These are phyloP conservation scores for Panicum virgatum DNA, from an alignment of 202 grass and related monocot species.

Conservation along the genomic window DNA sequence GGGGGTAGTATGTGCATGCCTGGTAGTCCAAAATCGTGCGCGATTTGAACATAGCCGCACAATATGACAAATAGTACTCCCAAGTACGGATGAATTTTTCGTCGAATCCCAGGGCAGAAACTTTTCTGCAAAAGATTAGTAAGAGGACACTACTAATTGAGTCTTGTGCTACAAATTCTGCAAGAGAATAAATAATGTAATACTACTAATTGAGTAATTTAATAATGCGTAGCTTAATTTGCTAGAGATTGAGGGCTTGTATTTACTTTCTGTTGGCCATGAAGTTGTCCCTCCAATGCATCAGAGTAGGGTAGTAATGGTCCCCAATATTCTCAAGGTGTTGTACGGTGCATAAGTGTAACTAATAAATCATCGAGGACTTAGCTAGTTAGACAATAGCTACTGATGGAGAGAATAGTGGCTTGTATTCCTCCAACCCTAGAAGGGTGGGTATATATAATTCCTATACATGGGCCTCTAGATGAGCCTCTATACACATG, in stretches of 20 bases:
- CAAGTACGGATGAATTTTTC: constrained; percentile 72
- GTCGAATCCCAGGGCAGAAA: constrained; percentile 66
- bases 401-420: too few species aligned
- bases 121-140: constrained; percentile 17
- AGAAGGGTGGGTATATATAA: too few species aligned
- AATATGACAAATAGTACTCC: constrained; percentile 90
- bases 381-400: background rate
- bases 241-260: background rate
- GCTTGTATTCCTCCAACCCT: too few species aligned
- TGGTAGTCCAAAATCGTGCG: constrained; percentile 60
- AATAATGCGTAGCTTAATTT: background rate
- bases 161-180: background rate
- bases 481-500: too few species aligned
- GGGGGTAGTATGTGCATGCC: constrained; percentile 20
- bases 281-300: constrained; percentile 74
- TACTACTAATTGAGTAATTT: background rate
- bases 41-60: constrained; percentile 67
- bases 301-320: constrained; percentile 70
- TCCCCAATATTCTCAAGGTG: constrained; percentile 87
- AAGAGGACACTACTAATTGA: background rate
- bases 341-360: constrained; percentile 54
- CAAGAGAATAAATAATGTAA: constrained; percentile 40
- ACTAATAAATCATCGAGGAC: background rate
- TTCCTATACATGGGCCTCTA: too few species aligned
- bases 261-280: constrained; percentile 63